These are phyloP conservation scores for Geum urbanum DNA, from an alignment of 306 rosid genomes.

Conservation along the genomic window DNA sequence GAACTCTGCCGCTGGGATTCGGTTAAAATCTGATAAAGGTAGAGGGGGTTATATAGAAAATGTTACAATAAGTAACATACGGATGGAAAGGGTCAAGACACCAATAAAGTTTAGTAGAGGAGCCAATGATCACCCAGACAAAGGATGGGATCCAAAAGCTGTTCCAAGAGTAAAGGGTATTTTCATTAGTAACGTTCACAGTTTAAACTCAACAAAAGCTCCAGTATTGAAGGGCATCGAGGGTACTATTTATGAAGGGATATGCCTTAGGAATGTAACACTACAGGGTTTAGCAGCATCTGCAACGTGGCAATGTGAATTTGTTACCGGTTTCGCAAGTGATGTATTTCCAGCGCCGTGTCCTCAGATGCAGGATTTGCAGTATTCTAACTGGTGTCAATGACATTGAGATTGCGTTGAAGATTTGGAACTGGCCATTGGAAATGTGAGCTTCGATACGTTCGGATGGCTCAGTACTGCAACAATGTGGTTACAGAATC, in stretches of 20 bases:
- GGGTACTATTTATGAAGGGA: slow-evolving; percentile 57
- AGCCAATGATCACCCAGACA: slow-evolving; percentile 84
- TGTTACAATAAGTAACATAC: slow-evolving; percentile 53
- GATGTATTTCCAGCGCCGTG: slow-evolving; percentile 76
- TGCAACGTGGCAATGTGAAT: slow-evolving; percentile 66
- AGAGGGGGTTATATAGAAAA: slow-evolving; percentile 78
- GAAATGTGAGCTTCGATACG: not conserved
- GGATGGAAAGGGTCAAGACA: slow-evolving; percentile 76
- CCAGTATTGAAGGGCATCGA: slow-evolving; percentile 65
- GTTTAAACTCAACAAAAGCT: slow-evolving; percentile 73
- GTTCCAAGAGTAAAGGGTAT: slow-evolving; percentile 65
- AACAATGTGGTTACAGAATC: slow-evolving; percentile 14
- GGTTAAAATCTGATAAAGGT: slow-evolving; percentile 79
- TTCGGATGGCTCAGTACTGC: slow-evolving; percentile 10
- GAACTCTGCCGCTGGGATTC: slow-evolving; percentile 85
- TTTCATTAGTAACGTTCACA: slow-evolving; percentile 50
- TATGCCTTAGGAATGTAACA: slow-evolving; percentile 70
- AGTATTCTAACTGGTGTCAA: slow-evolving; percentile 44
- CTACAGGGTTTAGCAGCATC: slow-evolving; percentile 51
- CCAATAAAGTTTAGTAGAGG: slow-evolving; percentile 88
- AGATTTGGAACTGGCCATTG: not conserved
- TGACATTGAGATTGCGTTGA: slow-evolving; percentile 19
- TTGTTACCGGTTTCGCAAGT: slow-evolving; percentile 58
- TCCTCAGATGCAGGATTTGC: slow-evolving; percentile 45
- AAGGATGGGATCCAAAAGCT: slow-evolving; percentile 89